Conservation (phyloP, 2,329 filamentous ascomycete genomes). For the Stemphylium vesicarium region DNA sequence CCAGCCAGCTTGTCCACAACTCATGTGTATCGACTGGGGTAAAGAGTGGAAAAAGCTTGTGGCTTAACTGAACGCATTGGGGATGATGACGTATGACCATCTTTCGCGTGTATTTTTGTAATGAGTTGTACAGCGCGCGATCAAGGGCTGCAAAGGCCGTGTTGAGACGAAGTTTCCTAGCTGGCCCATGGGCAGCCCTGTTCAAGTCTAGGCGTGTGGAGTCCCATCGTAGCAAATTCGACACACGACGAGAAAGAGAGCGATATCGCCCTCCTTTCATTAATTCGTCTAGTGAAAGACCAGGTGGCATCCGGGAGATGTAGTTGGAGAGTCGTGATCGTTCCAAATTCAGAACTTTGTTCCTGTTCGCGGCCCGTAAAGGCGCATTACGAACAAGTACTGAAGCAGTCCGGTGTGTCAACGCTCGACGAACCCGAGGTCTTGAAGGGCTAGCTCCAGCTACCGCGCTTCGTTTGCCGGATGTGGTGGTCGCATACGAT, state of each 20-base stretch:
- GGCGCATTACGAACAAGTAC: conserved; percentile 1
- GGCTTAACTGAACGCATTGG: conserved; percentile 17
- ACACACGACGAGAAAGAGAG: conserved; percentile 36
- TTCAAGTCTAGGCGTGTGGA: conserved; percentile 15
- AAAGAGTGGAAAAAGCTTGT: conserved; percentile 18
- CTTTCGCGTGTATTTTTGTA: conserved; percentile 21
- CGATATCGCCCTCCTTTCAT: conserved; percentile 36
- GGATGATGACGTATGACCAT: conserved; percentile 31
- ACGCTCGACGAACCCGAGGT: background rate
- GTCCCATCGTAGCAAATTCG: conserved; percentile 23
- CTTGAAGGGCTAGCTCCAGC: background rate
- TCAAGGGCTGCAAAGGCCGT: conserved; percentile 38
- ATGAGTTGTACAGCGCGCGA: conserved; percentile 21
- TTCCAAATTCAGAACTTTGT: conserved; percentile 11
- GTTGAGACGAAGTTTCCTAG: conserved; percentile 7
- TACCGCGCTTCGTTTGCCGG: background rate
- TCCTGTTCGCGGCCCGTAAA: conserved; percentile 5
- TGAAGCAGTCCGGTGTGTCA: conserved; percentile 1
- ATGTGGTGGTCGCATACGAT: conserved; percentile 11
- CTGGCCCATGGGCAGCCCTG: background rate
- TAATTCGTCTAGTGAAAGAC: background rate
- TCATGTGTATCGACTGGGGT: conserved; percentile 11
- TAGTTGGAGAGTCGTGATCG: conserved; percentile 14
- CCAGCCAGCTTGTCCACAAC: conserved; percentile 28
- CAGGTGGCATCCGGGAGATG: conserved; percentile 11